Conservation (phyloP, 257 asterid species). For the Eustoma russellianum region DNA sequence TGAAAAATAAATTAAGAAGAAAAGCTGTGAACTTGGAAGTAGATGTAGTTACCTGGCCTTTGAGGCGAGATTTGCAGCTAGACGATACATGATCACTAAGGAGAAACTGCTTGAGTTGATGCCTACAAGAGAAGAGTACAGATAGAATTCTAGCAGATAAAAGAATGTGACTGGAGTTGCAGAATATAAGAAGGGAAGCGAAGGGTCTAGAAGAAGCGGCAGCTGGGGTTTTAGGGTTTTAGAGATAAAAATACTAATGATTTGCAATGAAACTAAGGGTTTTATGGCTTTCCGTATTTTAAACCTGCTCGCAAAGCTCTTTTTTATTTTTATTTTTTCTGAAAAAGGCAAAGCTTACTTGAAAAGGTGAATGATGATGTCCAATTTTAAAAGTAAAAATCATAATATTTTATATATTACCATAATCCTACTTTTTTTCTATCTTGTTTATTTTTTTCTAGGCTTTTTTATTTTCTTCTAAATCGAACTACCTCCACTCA, state of each 20-base stretch:
- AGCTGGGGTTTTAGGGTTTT: constrained; percentile 31
- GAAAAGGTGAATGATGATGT: too few species aligned
- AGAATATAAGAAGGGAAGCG: constrained; percentile 19
- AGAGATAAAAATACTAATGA: too few species aligned
- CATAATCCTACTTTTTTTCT: too few species aligned
- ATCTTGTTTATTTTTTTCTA: too few species aligned
- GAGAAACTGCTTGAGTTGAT: not conserved
- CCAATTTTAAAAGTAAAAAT: too few species aligned
- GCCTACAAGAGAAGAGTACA: not conserved
- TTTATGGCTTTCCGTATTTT: not conserved
- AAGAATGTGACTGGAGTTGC: not conserved
- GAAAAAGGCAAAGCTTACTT: too few species aligned
- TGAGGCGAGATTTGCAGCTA: constrained; percentile 77
- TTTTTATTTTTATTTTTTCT: too few species aligned
- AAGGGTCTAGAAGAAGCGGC: constrained; percentile 56
- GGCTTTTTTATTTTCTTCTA: too few species aligned
- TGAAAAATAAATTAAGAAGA: not conserved
- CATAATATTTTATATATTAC: too few species aligned
- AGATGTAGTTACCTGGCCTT: constrained; percentile 36
- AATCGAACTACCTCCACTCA: too few species aligned
- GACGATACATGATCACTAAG: constrained; percentile 49
- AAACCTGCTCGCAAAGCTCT: too few species aligned
- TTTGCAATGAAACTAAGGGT: constrained; percentile 5
- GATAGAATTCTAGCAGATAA: not conserved
- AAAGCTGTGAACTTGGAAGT: not conserved